phyloP scores from a whole-genome alignment of 2,329 filamentous ascomycete species.

The Neofusicoccum ribis region DNA sequence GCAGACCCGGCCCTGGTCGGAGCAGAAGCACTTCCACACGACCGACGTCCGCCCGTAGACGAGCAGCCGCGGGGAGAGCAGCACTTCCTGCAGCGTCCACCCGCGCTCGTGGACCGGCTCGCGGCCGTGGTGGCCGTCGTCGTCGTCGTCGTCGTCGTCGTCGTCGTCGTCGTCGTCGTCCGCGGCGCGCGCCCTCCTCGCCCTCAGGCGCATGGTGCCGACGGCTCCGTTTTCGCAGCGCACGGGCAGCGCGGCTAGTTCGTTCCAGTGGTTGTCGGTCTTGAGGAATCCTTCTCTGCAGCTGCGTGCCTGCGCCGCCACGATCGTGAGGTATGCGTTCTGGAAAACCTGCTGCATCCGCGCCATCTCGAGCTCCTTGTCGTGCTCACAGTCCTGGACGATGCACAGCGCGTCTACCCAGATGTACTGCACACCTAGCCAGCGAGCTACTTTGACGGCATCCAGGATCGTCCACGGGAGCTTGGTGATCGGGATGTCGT shows the following conservation, averaged over 20 bases:
- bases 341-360: conserved; percentile 5
- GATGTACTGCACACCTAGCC: neutral
- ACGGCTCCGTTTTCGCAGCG: neutral
- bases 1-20: neutral
- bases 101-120: conserved; percentile 12
- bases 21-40: conserved; percentile 8
- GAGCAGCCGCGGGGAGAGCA: conserved; percentile 12
- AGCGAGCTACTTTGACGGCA: neutral
- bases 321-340: conserved; percentile 11
- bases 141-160: neutral
- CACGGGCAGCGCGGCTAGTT: neutral
- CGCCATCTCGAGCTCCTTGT: neutral
- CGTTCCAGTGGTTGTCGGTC: neutral
- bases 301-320: neutral
- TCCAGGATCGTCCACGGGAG: conserved; percentile 2
- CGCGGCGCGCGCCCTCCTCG: neutral
- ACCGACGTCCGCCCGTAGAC: neutral
- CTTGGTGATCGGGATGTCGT: conserved; percentile 1
- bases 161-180: neutral
- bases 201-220: neutral
- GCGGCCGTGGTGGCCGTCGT: neutral
- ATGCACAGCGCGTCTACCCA: conserved; percentile 13
- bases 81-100: conserved; percentile 14
- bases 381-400: neutral
- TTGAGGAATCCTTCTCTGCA: conserved; percentile 7